These are phyloP conservation scores for Blastobotrys parvus DNA, from an alignment of 805 yeast genomes.

Conservation along the genomic window DNA sequence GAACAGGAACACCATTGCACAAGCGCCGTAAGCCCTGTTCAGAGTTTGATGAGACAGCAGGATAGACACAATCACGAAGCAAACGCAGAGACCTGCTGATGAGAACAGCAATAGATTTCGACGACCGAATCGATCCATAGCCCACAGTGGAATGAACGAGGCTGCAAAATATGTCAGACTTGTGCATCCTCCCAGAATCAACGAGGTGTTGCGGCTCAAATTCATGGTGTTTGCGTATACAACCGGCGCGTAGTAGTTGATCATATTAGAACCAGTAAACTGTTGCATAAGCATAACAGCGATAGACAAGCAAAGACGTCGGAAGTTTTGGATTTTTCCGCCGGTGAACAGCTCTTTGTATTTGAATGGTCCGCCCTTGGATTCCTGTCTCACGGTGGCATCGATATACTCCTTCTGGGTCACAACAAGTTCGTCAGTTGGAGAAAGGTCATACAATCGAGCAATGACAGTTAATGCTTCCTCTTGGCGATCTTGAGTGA, in stretches of 20 bases:
- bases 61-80: background rate
- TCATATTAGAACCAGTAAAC: slow-evolving; percentile 5
- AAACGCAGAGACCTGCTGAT: slow-evolving; percentile 1
- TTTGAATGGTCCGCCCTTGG: slow-evolving; percentile 13
- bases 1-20: slow-evolving; percentile 37
- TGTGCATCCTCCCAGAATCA: slow-evolving; percentile 62
- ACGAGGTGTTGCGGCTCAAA: slow-evolving; percentile 59
- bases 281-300: slow-evolving; percentile 4
- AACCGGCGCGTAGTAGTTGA: slow-evolving; percentile 55
- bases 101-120: slow-evolving; percentile 1
- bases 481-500: slow-evolving; percentile 60
- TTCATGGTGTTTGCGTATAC: slow-evolving; percentile 81
- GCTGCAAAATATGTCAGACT: slow-evolving; percentile 57
- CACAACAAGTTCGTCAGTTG: slow-evolving; percentile 65
- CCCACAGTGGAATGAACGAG: slow-evolving; percentile 43
- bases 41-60: background rate
- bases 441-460: slow-evolving; percentile 63
- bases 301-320: background rate
- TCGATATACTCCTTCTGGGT: slow-evolving; percentile 67
- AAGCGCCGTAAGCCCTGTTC: slow-evolving; percentile 34
- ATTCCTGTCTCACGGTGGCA: slow-evolving; percentile 7
- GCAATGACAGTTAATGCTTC: slow-evolving; percentile 80
- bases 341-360: slow-evolving; percentile 2
- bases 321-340: background rate
- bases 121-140: slow-evolving; percentile 2